Conservation (phyloP, 352 stramenopile genomes). For the Globisporangium cylindrosporum region DNA sequence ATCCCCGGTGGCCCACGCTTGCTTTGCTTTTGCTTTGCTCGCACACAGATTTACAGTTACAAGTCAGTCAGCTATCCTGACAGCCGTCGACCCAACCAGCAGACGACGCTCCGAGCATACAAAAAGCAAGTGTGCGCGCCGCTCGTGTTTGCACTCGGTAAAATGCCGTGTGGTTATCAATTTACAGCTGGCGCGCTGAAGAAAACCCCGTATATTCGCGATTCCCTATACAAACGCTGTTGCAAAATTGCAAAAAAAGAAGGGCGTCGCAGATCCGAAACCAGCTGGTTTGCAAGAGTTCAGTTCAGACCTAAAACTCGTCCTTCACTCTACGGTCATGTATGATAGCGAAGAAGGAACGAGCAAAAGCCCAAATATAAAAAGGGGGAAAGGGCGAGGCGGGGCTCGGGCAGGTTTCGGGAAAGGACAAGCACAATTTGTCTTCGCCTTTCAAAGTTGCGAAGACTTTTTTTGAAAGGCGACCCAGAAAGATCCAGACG, state of each 20-base stretch:
- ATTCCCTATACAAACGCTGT: neutral
- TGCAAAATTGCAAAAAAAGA: neutral
- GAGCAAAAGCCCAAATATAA: neutral
- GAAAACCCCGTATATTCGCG: constrained; percentile 8
- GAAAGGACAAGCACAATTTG: neutral
- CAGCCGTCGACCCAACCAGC: neutral
- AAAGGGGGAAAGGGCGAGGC: neutral
- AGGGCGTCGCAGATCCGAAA: constrained; percentile 1
- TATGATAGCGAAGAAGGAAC: neutral
- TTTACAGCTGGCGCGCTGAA: constrained; percentile 32
- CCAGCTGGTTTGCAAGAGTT: constrained; percentile 18
- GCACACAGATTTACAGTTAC: neutral
- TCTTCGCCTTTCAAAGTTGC: neutral
- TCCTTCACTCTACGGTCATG: constrained; percentile 1
- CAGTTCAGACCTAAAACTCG: constrained; percentile 14
- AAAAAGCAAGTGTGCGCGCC: constrained; percentile 8
- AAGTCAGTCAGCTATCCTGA: constrained; percentile 1
- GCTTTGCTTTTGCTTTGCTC: neutral
- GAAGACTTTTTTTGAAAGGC: neutral
- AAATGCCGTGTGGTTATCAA: constrained; percentile 24
- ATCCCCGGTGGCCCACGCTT: neutral
- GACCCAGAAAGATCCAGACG: constrained; percentile 7
- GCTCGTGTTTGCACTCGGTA: neutral
- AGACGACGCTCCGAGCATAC: neutral
- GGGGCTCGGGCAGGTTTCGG: constrained; percentile 4